phyloP scores from a whole-genome alignment of 371 early-diverging fungal species.

The Dichotomocladium elegans region DNA sequence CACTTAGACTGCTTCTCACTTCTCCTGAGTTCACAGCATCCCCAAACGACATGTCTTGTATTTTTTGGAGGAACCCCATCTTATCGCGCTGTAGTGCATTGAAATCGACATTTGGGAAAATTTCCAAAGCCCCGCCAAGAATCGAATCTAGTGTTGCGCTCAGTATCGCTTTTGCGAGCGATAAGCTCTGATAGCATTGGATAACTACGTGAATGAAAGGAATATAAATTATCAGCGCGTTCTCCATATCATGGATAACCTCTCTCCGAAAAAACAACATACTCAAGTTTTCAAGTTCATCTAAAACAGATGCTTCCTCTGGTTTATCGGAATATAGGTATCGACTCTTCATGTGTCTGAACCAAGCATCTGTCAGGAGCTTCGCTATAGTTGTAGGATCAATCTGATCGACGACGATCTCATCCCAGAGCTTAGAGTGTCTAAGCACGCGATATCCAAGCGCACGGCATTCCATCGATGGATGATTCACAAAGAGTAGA shows the following conservation, averaged over 20 bases:
- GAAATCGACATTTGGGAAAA: conserved; percentile 27
- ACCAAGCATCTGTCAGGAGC: conserved; percentile 37
- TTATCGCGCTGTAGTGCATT: conserved; percentile 22
- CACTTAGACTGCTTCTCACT: neutral
- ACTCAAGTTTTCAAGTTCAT: conserved; percentile 6
- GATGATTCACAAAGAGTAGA: conserved; percentile 40
- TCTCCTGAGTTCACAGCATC: neutral
- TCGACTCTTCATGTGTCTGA: conserved; percentile 33
- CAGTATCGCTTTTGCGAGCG: conserved; percentile 23
- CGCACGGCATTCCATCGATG: conserved; percentile 35
- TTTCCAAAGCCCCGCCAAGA: conserved; percentile 37
- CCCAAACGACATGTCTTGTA: neutral
- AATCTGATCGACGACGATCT: neutral
- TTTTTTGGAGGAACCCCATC: conserved; percentile 19
- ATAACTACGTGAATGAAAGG: conserved; percentile 18
- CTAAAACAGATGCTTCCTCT: neutral
- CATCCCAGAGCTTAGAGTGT: conserved; percentile 32
- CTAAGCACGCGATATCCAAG: conserved; percentile 35
- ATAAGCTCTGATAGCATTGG: conserved; percentile 24
- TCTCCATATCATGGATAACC: neutral
- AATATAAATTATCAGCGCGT: neutral
- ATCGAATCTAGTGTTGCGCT: conserved; percentile 24
- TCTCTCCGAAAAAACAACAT: neutral
- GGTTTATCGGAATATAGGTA: conserved; percentile 13
- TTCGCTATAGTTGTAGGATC: conserved; percentile 16